These are phyloP conservation scores for Rhizoctonia solani DNA, from an alignment of 1,284 basidiomycete species.

Conservation along the genomic window DNA sequence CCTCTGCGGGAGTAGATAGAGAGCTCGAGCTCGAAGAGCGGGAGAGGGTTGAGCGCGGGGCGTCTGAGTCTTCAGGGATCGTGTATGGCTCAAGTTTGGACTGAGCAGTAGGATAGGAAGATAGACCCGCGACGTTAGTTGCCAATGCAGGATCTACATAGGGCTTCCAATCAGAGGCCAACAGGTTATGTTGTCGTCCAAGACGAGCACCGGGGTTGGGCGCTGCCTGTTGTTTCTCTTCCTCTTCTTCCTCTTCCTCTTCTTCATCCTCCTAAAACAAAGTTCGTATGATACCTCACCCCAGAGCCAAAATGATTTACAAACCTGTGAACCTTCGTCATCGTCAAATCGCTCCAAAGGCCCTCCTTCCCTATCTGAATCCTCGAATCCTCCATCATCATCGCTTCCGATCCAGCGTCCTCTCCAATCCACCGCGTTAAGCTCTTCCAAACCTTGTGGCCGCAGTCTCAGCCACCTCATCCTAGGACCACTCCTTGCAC, in stretches of 20 bases:
- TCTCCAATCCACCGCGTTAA: constrained; percentile 85
- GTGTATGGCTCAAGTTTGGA: background rate
- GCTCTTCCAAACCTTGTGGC: constrained; percentile 76
- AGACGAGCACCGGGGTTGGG: background rate
- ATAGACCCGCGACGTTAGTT: background rate
- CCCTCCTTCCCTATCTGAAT: constrained; percentile 33
- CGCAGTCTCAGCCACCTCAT: constrained; percentile 95
- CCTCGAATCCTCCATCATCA: constrained; percentile 58
- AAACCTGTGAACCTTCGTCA: constrained; percentile 53
- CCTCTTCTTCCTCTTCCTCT: constrained; percentile 34
- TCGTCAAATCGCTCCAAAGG: constrained; percentile 44
- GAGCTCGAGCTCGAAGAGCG: constrained; percentile 27
- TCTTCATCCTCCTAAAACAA: constrained; percentile 17
- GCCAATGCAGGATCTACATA: background rate
- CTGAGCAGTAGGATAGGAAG: background rate
- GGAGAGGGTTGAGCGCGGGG: constrained; percentile 5
- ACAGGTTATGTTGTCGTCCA: constrained; percentile 25
- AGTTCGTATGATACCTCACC: background rate
- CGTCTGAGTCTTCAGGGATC: constrained; percentile 11
- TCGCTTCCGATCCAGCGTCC: constrained; percentile 70
- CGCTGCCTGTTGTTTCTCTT: constrained; percentile 30
- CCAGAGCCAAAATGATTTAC: background rate
- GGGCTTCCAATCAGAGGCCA: constrained; percentile 13
- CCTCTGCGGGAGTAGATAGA: constrained; percentile 17
- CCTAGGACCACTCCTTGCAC: constrained; percentile 87